Percentiles rank a stretch among this genome's conserved stretches.
Conservation (phyloP, 1,139 yeast genomes). For the Scheffersomyces lignicola region DNA sequence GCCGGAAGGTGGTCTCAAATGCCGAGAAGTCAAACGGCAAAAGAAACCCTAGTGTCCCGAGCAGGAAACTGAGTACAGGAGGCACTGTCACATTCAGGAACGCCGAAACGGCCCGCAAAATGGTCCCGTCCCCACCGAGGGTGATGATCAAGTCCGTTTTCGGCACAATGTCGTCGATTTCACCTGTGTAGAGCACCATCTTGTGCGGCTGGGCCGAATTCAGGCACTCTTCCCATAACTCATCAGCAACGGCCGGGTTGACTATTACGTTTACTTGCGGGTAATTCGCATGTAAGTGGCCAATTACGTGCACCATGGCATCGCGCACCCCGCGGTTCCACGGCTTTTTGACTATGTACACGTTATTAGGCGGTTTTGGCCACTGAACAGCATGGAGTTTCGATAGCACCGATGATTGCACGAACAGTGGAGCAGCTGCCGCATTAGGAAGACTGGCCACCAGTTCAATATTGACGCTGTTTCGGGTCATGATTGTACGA, state of each 20-base stretch:
- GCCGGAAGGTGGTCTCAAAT: slow-evolving; percentile 58
- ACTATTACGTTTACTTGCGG: slow-evolving; percentile 76
- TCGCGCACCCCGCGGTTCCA: slow-evolving; percentile 65
- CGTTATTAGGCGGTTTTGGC: slow-evolving; percentile 59
- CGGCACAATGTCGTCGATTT: slow-evolving; percentile 51
- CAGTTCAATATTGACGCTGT: too few species aligned
- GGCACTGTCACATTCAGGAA: slow-evolving; percentile 76
- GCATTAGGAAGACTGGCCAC: too few species aligned
- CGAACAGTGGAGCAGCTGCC: too few species aligned
- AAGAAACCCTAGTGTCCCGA: slow-evolving; percentile 90
- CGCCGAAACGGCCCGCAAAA: slow-evolving; percentile 64
- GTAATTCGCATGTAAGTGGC: slow-evolving; percentile 53
- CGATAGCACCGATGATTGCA: slow-evolving; percentile 16
- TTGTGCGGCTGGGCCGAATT: slow-evolving; percentile 5
- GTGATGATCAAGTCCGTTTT: slow-evolving; percentile 77
- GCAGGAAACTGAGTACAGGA: slow-evolving; percentile 83
- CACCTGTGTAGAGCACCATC: slow-evolving; percentile 52
- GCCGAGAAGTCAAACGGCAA: slow-evolving; percentile 80
- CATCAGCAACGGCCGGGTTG: slow-evolving; percentile 75
- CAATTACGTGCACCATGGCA: slow-evolving; percentile 67
- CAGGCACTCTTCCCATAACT: slow-evolving; percentile 45
- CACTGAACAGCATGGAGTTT: slow-evolving; percentile 50
- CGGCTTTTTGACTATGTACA: slow-evolving; percentile 82
- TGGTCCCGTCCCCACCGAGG: slow-evolving; percentile 95
- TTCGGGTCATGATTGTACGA: too few species aligned